A percentile compares a stretch with the other conserved stretches of the same genome.
Evolutionary conservation across 106 monocot species (phyloP).

Genomic region (Dioscorea dumetorum): DNA sequence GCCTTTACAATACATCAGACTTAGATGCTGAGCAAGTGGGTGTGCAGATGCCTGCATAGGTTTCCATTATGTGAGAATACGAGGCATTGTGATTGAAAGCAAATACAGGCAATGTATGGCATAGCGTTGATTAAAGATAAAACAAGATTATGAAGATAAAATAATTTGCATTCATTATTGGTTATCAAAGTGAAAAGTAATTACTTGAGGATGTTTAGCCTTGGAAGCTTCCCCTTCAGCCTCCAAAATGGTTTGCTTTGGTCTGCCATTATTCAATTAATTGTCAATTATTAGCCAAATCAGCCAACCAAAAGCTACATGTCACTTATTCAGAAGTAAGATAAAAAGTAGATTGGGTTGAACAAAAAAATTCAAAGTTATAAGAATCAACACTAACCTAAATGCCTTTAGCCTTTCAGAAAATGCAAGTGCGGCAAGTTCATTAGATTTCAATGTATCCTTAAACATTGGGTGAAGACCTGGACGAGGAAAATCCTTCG

Average conservation of each 20-base stretch:
- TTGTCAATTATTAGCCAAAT: background rate
- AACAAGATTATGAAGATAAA: too few relatives aligned
- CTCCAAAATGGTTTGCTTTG: slow-evolving; percentile 94
- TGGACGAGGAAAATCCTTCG: slow-evolving; percentile 72
- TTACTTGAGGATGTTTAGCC: slow-evolving; percentile 60
- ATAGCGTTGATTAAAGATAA: too few relatives aligned
- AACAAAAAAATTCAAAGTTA: background rate
- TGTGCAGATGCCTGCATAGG: too few relatives aligned
- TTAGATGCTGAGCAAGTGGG: too few relatives aligned
- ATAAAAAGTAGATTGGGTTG: background rate
- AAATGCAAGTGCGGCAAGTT: slow-evolving; percentile 87
- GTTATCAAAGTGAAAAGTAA: too few relatives aligned
- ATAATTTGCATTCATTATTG: too few relatives aligned
- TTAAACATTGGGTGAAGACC: slow-evolving; percentile 85
- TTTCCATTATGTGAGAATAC: too few relatives aligned
- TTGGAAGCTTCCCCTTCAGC: slow-evolving; percentile 81
- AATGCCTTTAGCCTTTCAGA: slow-evolving; percentile 80
- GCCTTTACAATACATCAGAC: too few relatives aligned
- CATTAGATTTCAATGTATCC: slow-evolving; percentile 49
- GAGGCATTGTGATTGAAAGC: too few relatives aligned
- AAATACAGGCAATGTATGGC: too few relatives aligned
- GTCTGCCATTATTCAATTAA: slow-evolving; percentile 40
- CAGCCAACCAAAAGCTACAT: background rate
- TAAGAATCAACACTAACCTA: slow-evolving; percentile 40
- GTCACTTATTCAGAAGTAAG: background rate